Conservation (phyloP, 164 flowering plant genomes). For the Macadamia tetraphylla region DNA sequence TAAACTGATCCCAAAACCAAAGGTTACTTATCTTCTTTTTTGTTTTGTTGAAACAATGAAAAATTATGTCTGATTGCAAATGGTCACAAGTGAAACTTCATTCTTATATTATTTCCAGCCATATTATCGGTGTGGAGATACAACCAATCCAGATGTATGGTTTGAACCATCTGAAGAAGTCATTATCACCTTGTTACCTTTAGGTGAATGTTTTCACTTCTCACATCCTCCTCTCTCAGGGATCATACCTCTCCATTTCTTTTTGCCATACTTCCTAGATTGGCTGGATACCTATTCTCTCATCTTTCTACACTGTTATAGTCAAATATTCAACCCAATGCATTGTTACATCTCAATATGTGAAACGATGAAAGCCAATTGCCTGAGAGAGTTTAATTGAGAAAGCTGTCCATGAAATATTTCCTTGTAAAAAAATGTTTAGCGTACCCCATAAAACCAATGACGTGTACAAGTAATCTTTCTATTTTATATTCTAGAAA, state of each 20-base stretch:
- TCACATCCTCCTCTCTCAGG: not conserved
- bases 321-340: too few relatives aligned
- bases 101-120: constrained; percentile 39
- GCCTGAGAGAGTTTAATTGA: not conserved
- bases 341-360: too few relatives aligned
- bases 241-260: too few relatives aligned
- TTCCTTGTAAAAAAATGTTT: not conserved
- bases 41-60: not conserved
- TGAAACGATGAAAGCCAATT: not conserved
- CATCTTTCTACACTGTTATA: not conserved
- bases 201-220: not conserved
- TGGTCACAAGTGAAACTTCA: constrained; percentile 2
- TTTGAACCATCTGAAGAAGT: constrained; percentile 91
- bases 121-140: constrained; percentile 67
- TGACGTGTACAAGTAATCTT: too few relatives aligned
- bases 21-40: constrained; percentile 35
- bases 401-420: too few relatives aligned
- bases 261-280: not conserved
- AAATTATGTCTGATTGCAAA: not conserved
- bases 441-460: not conserved
- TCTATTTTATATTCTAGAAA: too few relatives aligned
- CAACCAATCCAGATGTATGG: constrained; percentile 92
- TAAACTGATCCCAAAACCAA: constrained; percentile 70
- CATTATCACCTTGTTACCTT: not conserved
- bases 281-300: not conserved